Evolutionary conservation across 2,329 filamentous ascomycete species (phyloP).

Genomic region (Colletotrichum horii): DNA sequence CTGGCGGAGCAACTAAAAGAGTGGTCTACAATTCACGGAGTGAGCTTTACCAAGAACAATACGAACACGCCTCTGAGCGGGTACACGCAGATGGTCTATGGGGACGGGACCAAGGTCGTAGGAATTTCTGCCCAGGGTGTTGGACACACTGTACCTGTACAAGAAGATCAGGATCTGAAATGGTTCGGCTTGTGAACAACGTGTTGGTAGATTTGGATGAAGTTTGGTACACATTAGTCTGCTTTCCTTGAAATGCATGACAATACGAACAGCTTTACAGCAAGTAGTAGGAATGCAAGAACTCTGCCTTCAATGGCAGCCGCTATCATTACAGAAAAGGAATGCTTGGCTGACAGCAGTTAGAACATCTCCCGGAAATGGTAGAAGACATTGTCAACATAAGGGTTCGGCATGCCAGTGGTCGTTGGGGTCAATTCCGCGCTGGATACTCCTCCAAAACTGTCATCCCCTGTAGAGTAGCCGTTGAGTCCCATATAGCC

Average conservation of each 20-base stretch:
- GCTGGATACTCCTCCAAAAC: slow-evolving; percentile 25
- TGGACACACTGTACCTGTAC: slow-evolving; percentile 33
- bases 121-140: slow-evolving; percentile 33
- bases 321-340: not conserved
- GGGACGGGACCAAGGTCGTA: slow-evolving; percentile 35
- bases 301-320: not conserved
- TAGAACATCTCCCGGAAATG: slow-evolving; percentile 44
- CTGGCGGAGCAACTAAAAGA: slow-evolving; percentile 24
- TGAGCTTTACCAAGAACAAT: slow-evolving; percentile 28
- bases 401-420: slow-evolving; percentile 23
- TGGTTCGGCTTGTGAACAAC: slow-evolving; percentile 23
- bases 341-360: not conserved
- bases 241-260: not conserved
- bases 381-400: slow-evolving; percentile 36
- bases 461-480: slow-evolving; percentile 33
- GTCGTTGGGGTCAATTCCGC: slow-evolving; percentile 22
- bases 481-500: slow-evolving; percentile 41
- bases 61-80: slow-evolving; percentile 28
- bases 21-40: slow-evolving; percentile 23
- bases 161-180: slow-evolving; percentile 21
- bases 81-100: slow-evolving; percentile 37
- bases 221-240: not conserved
- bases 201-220: not conserved
- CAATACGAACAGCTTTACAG: not conserved
- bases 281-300: not conserved